Conservation (phyloP, 2,329 filamentous ascomycete species). For the Parafenestella ontariensis region DNA sequence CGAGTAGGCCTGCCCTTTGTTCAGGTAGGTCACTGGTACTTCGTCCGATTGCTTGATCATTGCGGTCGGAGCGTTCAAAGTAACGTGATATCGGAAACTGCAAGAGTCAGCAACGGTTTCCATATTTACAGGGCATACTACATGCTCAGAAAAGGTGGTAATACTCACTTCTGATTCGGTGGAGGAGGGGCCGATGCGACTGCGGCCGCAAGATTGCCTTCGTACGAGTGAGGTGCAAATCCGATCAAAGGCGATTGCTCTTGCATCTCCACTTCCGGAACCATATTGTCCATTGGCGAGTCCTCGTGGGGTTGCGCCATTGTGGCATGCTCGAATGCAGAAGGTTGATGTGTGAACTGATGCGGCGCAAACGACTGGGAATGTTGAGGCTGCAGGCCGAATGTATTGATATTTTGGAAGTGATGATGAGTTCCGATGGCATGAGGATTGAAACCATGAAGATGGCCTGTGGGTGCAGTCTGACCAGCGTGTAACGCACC, state of each 20-base stretch:
- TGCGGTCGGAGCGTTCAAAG: constrained; percentile 90
- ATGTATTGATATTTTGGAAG: constrained; percentile 74
- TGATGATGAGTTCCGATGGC: constrained; percentile 47
- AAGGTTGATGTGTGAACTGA: constrained; percentile 80
- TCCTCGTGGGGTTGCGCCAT: constrained; percentile 73
- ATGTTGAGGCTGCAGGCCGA: constrained; percentile 61
- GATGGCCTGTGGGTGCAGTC: constrained; percentile 56
- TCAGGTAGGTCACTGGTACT: constrained; percentile 96
- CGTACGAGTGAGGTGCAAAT: constrained; percentile 59
- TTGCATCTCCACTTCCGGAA: constrained; percentile 65
- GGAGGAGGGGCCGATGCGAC: constrained; percentile 41
- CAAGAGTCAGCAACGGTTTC: constrained; percentile 26
- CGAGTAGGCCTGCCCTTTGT: constrained; percentile 95
- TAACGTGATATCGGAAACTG: constrained; percentile 87
- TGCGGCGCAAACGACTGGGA: constrained; percentile 72
- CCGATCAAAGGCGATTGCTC: constrained; percentile 66
- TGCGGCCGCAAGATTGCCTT: constrained; percentile 56
- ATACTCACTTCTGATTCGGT: constrained; percentile 56
- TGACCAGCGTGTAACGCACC: constrained; percentile 67
- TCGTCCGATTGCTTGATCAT: constrained; percentile 92
- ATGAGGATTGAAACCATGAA: constrained; percentile 69
- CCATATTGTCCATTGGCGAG: constrained; percentile 67
- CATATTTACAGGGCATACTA: background rate
- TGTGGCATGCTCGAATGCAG: constrained; percentile 71
- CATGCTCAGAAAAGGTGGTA: background rate